Percentiles rank a stretch among this genome's conserved stretches.
These are phyloP conservation scores for Starmerella potacharoeniae DNA, from an alignment of 805 yeast genomes.

Conservation along the genomic window DNA sequence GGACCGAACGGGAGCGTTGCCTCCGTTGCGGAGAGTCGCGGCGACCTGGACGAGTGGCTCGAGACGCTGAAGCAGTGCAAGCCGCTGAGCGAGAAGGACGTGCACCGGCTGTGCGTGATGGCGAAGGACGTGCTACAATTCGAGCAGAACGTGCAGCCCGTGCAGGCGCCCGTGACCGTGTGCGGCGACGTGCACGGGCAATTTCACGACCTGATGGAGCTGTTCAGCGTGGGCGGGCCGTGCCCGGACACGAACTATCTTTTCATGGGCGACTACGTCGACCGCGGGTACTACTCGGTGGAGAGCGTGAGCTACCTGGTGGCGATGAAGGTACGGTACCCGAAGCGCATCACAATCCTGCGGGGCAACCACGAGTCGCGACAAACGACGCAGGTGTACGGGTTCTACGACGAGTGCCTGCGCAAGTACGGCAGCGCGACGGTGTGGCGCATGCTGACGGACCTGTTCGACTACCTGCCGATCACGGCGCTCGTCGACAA, in stretches of 20 bases:
- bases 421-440: conserved; percentile 88
- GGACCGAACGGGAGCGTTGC: conserved; percentile 6
- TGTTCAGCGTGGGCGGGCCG: conserved; percentile 91
- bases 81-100: conserved; percentile 74
- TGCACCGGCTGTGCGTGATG: conserved; percentile 72
- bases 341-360: conserved; percentile 81
- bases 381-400: conserved; percentile 93
- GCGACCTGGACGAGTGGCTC: conserved; percentile 79
- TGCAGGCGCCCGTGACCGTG: conserved; percentile 86
- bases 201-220: conserved; percentile 89
- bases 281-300: conserved; percentile 78
- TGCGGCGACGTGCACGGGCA: conserved; percentile 98
- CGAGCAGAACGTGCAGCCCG: conserved; percentile 93
- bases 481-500: conserved; percentile 90
- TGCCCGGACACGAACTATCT: conserved; percentile 87
- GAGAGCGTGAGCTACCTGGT: conserved; percentile 87
- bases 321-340: conserved; percentile 89
- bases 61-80: conserved; percentile 71
- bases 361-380: conserved; percentile 95
- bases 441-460: conserved; percentile 90
- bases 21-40: conserved; percentile 2
- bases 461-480: conserved; percentile 88
- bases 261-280: conserved; percentile 86
- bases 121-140: conserved; percentile 82
- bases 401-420: conserved; percentile 91